A percentile compares a stretch with the other conserved stretches of the same genome.
Evolutionary conservation across 2,329 filamentous ascomycete species (phyloP).

Genomic region (Neonectria neomacrospora): DNA sequence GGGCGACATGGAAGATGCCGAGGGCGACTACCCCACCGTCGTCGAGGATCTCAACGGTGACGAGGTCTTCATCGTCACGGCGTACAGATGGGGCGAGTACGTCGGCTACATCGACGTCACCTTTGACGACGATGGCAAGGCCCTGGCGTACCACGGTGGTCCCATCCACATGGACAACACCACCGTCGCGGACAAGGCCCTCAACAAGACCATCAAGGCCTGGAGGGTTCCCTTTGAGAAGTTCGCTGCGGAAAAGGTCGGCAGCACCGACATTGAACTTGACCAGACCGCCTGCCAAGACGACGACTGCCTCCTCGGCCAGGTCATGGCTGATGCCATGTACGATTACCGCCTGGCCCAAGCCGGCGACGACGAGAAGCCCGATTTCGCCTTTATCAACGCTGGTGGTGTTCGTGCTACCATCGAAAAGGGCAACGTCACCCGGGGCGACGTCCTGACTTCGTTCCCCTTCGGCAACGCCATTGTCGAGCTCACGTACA

Average conservation of each 20-base stretch:
- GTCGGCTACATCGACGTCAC: slow-evolving; percentile 74
- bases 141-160: slow-evolving; percentile 70
- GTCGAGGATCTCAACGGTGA: slow-evolving; percentile 69
- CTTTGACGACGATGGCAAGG: slow-evolving; percentile 69
- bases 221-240: slow-evolving; percentile 72
- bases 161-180: slow-evolving; percentile 73
- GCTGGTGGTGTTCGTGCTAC: slow-evolving; percentile 72
- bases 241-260: slow-evolving; percentile 68
- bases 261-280: slow-evolving; percentile 63
- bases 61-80: slow-evolving; percentile 75
- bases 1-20: slow-evolving; percentile 66
- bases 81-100: slow-evolving; percentile 76
- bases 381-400: slow-evolving; percentile 70
- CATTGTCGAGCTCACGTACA: slow-evolving; percentile 66
- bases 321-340: slow-evolving; percentile 69
- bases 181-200: slow-evolving; percentile 64
- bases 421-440: slow-evolving; percentile 70
- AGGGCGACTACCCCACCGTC: slow-evolving; percentile 73
- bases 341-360: slow-evolving; percentile 66
- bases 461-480: slow-evolving; percentile 75
- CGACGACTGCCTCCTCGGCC: slow-evolving; percentile 67
- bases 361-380: slow-evolving; percentile 50
- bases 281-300: slow-evolving; percentile 69
- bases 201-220: slow-evolving; percentile 67
- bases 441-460: slow-evolving; percentile 71